These are phyloP conservation scores for Kwoniella sp. DNA, from an alignment of 768 basidiomycete genomes.

Conservation along the genomic window DNA sequence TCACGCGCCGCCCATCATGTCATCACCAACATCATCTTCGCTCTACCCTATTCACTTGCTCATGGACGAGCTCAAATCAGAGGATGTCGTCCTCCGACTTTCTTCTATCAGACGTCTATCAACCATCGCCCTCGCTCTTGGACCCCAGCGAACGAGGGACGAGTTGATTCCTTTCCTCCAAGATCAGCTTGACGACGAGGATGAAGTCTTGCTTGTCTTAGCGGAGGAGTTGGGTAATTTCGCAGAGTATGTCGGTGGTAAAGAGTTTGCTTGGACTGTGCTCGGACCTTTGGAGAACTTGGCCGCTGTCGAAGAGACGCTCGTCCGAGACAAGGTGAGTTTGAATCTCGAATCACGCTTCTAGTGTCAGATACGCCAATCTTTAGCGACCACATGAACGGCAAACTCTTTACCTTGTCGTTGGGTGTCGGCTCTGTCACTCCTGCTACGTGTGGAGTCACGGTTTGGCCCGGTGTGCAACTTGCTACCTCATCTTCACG, in stretches of 20 bases:
- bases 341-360: no score
- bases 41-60: conserved; percentile 91
- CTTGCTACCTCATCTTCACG: neutral
- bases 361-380: no score
- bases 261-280: conserved; percentile 78
- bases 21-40: conserved; percentile 22
- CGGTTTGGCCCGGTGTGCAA: no score
- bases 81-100: conserved; percentile 92
- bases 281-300: conserved; percentile 92
- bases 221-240: conserved; percentile 95
- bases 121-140: conserved; percentile 95
- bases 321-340: conserved; percentile 92
- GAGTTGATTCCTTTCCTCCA: conserved; percentile 96
- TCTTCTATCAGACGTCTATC: conserved; percentile 97
- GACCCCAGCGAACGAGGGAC: conserved; percentile 88
- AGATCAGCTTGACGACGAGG: conserved; percentile 99
- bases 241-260: conserved; percentile 91
- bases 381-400: no score
- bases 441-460: no score
- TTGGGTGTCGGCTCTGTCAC: no score
- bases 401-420: no score
- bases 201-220: conserved; percentile 92
- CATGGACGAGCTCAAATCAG: conserved; percentile 96
- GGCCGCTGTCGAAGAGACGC: conserved; percentile 93
- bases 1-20: conserved; percentile 30